Conservation (phyloP, 78 protist species). For the Cavenderia fasciculata region DNA sequence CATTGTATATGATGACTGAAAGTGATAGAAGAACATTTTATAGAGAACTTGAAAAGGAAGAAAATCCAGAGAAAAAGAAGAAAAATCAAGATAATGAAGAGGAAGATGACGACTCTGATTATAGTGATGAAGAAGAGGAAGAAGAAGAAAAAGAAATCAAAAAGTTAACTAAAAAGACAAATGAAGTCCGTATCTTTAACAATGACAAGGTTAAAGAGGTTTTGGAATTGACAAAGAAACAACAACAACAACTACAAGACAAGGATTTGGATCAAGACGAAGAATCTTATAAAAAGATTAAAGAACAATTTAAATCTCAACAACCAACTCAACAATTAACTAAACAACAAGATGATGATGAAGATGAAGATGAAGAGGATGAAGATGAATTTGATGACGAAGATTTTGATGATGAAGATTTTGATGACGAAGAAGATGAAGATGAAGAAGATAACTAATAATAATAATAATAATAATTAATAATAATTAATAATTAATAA, state of each 20-base stretch:
- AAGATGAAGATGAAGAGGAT: constrained; percentile 3
- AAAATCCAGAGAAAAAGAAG: background rate
- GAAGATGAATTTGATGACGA: constrained; percentile 26
- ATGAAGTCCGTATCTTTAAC: background rate
- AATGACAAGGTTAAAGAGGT: no score
- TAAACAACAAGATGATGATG: constrained; percentile 28
- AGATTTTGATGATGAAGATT: constrained; percentile 19
- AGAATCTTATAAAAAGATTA: constrained; percentile 7
- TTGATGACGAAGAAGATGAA: constrained; percentile 10
- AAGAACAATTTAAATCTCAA: background rate
- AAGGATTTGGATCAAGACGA: constrained; percentile 21
- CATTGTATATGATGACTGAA: constrained; percentile 73
- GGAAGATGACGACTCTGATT: constrained; percentile 9
- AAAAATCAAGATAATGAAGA: background rate
- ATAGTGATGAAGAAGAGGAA: background rate
- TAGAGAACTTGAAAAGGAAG: constrained; percentile 64
- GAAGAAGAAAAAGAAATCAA: background rate
- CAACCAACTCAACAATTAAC: background rate
- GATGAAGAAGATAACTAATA: constrained; percentile 1
- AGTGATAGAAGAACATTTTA: constrained; percentile 81
- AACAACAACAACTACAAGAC: constrained; percentile 1
- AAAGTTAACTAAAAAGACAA: background rate
- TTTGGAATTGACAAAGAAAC: background rate
- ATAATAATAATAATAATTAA: background rate
- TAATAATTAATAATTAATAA: background rate